These are phyloP conservation scores for Globisporangium nagaii DNA, from an alignment of 352 stramenopile species.

Conservation along the genomic window DNA sequence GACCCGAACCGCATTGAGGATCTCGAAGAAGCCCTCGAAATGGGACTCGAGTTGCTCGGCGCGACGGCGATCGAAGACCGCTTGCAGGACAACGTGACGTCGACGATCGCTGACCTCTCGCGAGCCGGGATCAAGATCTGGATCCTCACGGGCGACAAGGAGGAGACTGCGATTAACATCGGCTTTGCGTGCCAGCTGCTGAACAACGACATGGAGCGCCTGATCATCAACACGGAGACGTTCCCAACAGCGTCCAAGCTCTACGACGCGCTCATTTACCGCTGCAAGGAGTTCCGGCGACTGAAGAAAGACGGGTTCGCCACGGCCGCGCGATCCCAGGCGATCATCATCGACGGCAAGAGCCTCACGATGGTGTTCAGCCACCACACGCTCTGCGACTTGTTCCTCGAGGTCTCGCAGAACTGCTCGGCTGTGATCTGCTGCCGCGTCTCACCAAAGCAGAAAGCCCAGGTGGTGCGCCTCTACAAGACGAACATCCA, in stretches of 20 bases:
- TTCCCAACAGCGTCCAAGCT: conserved; percentile 42
- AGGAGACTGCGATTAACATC: conserved; percentile 97
- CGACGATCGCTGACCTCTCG: conserved; percentile 68
- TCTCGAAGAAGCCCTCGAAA: conserved; percentile 77
- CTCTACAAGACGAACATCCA: conserved; percentile 84
- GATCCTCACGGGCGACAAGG: conserved; percentile 89
- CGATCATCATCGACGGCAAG: conserved; percentile 72
- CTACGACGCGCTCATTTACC: conserved; percentile 52
- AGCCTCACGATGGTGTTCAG: conserved; percentile 75
- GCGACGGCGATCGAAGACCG: conserved; percentile 82
- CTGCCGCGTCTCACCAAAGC: conserved; percentile 89
- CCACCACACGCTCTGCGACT: conserved; percentile 57
- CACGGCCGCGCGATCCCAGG: conserved; percentile 16
- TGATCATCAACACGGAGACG: conserved; percentile 75
- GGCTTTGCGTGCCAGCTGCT: conserved; percentile 94
- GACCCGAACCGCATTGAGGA: conserved; percentile 72
- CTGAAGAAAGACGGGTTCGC: conserved; percentile 19
- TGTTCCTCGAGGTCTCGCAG: conserved; percentile 85
- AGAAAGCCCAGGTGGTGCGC: conserved; percentile 88
- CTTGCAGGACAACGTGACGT: conserved; percentile 71
- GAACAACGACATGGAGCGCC: conserved; percentile 92
- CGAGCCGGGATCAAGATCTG: conserved; percentile 81
- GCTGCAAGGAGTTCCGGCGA: conserved; percentile 38
- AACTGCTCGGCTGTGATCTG: conserved; percentile 85
- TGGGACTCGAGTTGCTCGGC: conserved; percentile 63